Evolutionary conservation across 169 alveolate species (phyloP).

Genomic region (Perkinsus chesapeaki): DNA sequence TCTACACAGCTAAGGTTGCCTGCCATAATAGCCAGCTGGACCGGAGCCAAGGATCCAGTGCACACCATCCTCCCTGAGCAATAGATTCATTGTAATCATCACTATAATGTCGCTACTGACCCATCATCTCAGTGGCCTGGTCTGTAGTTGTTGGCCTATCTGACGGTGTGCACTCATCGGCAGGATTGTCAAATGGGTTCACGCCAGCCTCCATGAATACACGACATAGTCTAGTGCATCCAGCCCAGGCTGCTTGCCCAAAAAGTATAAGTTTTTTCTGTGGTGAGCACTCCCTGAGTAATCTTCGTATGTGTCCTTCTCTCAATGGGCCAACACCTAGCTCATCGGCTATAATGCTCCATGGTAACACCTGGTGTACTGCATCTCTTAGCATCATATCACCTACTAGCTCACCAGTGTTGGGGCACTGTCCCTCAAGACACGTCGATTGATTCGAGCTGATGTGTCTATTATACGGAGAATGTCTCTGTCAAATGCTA

Average conservation of each 20-base stretch:
- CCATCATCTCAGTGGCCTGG: background rate
- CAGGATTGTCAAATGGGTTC: background rate
- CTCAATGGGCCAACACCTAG: background rate
- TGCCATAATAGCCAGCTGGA: background rate
- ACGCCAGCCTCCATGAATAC: background rate
- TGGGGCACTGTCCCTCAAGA: background rate
- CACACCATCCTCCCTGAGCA: background rate
- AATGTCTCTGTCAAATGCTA: background rate
- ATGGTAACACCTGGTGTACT: background rate
- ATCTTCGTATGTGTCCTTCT: background rate
- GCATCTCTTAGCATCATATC: background rate
- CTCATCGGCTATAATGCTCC: background rate
- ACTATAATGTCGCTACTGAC: background rate
- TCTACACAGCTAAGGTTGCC: background rate
- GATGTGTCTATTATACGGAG: background rate
- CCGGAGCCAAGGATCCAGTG: background rate
- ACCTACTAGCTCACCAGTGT: background rate
- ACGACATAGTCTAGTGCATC: background rate
- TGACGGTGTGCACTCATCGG: background rate
- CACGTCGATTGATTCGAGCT: background rate
- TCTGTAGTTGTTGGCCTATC: background rate
- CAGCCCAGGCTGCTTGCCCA: background rate
- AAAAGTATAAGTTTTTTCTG: background rate
- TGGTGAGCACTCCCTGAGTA: background rate
- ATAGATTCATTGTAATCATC: background rate